Conservation (phyloP, 2,329 filamentous ascomycete genomes). For the Epicoccum sorghinum region DNA sequence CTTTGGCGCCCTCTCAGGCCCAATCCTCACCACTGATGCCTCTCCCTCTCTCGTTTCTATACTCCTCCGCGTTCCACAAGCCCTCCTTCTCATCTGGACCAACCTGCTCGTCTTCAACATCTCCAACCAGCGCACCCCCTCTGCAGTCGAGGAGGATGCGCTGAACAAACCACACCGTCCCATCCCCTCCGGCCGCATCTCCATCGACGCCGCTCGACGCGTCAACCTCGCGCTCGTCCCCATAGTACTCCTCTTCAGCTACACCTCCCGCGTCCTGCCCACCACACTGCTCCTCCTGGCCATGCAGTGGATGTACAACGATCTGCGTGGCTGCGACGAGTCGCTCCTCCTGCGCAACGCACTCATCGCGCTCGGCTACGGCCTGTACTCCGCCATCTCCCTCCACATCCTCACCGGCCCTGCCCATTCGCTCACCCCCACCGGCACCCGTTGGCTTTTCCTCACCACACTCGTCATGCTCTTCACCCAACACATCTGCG, state of each 20-base stretch:
- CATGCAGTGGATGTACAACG: constrained; percentile 52
- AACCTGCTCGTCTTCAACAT: constrained; percentile 51
- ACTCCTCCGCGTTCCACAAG: constrained; percentile 8
- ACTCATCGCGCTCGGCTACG: constrained; percentile 26
- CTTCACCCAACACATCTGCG: constrained; percentile 38
- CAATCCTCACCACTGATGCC: background rate
- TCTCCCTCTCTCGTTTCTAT: background rate
- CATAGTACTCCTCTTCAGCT: constrained; percentile 17
- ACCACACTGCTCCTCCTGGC: constrained; percentile 41
- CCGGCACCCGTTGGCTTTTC: constrained; percentile 13
- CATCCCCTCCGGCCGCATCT: constrained; percentile 36
- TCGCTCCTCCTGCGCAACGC: constrained; percentile 26
- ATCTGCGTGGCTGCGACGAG: constrained; percentile 33
- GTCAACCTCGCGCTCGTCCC: constrained; percentile 14
- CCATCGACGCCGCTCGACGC: background rate
- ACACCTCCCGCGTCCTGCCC: constrained; percentile 26
- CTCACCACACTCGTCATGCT: constrained; percentile 23
- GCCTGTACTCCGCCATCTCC: constrained; percentile 16
- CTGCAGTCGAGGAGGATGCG: constrained; percentile 46
- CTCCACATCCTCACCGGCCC: constrained; percentile 10
- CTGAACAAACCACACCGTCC: constrained; percentile 52
- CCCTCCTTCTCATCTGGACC: constrained; percentile 38
- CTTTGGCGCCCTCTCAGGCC: constrained; percentile 20
- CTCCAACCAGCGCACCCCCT: constrained; percentile 46
- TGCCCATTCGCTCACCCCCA: background rate